Evolutionary conservation across 352 stramenopile species (phyloP).

Genomic region (Sclerospora graminicola): DNA sequence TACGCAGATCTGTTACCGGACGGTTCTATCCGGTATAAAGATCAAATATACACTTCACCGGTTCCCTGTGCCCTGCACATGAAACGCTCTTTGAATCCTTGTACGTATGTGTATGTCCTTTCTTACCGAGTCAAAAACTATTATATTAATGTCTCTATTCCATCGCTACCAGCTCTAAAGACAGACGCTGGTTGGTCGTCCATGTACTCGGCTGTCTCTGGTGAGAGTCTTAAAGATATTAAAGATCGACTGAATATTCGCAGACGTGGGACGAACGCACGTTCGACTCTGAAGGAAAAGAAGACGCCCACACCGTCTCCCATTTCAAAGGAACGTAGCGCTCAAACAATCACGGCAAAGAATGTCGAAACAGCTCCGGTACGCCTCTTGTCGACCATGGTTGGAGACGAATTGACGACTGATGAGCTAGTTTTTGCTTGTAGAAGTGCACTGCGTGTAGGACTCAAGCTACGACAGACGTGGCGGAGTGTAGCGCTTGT

Average conservation of each 20-base stretch:
- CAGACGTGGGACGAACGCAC: constrained; percentile 51
- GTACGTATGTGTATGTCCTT: constrained; percentile 13
- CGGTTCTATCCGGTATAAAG: constrained; percentile 70
- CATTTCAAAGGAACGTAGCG: constrained; percentile 12
- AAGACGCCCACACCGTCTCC: constrained; percentile 19
- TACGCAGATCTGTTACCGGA: constrained; percentile 67
- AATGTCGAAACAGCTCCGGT: constrained; percentile 19
- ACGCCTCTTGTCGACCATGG: not conserved
- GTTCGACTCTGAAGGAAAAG: constrained; percentile 49
- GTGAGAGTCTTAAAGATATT: constrained; percentile 72
- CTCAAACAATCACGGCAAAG: constrained; percentile 1
- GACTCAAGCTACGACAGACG: constrained; percentile 34
- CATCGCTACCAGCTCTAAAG: constrained; percentile 35
- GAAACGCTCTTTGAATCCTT: constrained; percentile 73
- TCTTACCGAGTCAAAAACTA: no score
- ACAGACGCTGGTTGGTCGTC: constrained; percentile 72
- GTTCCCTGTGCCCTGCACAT: constrained; percentile 66
- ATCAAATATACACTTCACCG: constrained; percentile 63
- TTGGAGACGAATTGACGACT: not conserved
- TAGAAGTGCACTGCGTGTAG: constrained; percentile 38
- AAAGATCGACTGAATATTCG: constrained; percentile 66
- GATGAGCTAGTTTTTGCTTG: not conserved
- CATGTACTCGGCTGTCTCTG: constrained; percentile 55
- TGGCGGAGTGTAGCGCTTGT: constrained; percentile 42
- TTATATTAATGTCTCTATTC: not conserved